Percentiles rank a stretch among this genome's conserved stretches.
Conservation (phyloP, 1,284 basidiomycete species). For the Tranzscheliella williamsii region DNA sequence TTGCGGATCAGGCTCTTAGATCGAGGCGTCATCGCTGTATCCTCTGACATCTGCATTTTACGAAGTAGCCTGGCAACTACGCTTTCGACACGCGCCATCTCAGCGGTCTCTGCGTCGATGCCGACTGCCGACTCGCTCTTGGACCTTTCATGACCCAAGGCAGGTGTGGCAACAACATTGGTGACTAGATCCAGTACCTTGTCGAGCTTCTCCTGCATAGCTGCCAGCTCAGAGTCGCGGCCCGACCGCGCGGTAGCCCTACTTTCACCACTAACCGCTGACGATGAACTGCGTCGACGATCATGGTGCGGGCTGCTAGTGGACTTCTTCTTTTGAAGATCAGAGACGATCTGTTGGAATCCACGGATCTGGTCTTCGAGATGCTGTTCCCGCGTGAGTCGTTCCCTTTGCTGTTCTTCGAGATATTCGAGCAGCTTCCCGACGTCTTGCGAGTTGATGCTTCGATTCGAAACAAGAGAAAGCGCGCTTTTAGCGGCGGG, state of each 20-base stretch:
- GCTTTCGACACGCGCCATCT: slow-evolving; percentile 29
- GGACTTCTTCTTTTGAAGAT: slow-evolving; percentile 31
- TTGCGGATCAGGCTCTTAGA: slow-evolving; percentile 16
- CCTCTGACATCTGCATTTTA: slow-evolving; percentile 19
- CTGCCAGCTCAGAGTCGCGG: slow-evolving; percentile 33
- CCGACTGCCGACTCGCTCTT: slow-evolving; percentile 14
- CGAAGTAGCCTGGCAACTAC: slow-evolving; percentile 30
- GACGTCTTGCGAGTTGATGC: slow-evolving; percentile 43
- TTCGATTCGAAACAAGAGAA: slow-evolving; percentile 32
- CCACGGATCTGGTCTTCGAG: slow-evolving; percentile 41
- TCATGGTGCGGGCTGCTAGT: slow-evolving; percentile 10
- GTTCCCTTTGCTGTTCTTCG: slow-evolving; percentile 40
- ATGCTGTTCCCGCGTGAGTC: slow-evolving; percentile 25
- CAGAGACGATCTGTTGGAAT: slow-evolving; percentile 40
- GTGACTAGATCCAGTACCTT: slow-evolving; percentile 43
- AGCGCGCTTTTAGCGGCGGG: slow-evolving; percentile 11
- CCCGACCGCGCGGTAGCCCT: slow-evolving; percentile 6
- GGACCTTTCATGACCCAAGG: slow-evolving; percentile 6
- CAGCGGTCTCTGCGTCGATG: slow-evolving; percentile 7
- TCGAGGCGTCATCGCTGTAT: slow-evolving; percentile 12
- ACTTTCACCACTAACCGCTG: slow-evolving; percentile 10
- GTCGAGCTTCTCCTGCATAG: slow-evolving; percentile 51
- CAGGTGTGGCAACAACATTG: slow-evolving; percentile 25
- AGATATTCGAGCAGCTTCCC: slow-evolving; percentile 39
- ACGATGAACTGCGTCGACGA: slow-evolving; percentile 4